A percentile compares a stretch with the other conserved stretches of the same genome.
Conservation (phyloP, 179 eudicot genomes). For the Silene coronaria region DNA sequence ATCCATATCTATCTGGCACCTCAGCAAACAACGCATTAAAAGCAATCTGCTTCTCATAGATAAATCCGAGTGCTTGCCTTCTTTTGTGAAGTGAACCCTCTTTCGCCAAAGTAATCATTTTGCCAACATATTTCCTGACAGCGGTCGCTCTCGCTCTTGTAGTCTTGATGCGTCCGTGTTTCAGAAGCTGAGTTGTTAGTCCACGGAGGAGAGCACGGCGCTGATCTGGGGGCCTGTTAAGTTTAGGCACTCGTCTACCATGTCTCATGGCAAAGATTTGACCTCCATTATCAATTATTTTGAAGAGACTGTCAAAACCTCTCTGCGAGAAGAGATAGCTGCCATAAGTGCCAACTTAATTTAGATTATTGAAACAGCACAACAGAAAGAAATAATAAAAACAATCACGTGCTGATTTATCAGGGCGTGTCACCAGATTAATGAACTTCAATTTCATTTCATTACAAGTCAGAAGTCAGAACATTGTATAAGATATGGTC, state of each 20-base stretch:
- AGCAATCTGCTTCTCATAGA: slow-evolving; percentile 80
- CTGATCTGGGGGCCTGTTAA: slow-evolving; percentile 87
- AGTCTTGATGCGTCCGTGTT: slow-evolving; percentile 79
- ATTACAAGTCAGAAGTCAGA: neutral
- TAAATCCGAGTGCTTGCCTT: slow-evolving; percentile 85
- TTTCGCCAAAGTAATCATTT: slow-evolving; percentile 91
- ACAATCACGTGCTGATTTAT: neutral
- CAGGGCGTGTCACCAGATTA: too few relatives aligned
- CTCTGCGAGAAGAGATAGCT: slow-evolving; percentile 31
- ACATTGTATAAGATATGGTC: neutral
- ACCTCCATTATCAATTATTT: slow-evolving; percentile 48
- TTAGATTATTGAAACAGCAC: neutral
- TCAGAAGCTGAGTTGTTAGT: slow-evolving; percentile 85
- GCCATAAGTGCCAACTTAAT: neutral
- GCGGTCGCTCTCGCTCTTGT: slow-evolving; percentile 85
- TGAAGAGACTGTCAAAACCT: slow-evolving; percentile 36
- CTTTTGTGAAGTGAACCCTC: slow-evolving; percentile 91
- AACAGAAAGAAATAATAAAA: neutral
- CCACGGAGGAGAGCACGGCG: slow-evolving; percentile 74
- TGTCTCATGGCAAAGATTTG: slow-evolving; percentile 72
- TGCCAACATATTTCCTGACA: slow-evolving; percentile 68
- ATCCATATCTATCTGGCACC: slow-evolving; percentile 80
- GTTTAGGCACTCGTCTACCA: slow-evolving; percentile 74
- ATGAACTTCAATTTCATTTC: neutral
- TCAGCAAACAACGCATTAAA: slow-evolving; percentile 92